phyloP scores from a whole-genome alignment of 805 yeast species.

The Wickerhamiella shivajii region DNA sequence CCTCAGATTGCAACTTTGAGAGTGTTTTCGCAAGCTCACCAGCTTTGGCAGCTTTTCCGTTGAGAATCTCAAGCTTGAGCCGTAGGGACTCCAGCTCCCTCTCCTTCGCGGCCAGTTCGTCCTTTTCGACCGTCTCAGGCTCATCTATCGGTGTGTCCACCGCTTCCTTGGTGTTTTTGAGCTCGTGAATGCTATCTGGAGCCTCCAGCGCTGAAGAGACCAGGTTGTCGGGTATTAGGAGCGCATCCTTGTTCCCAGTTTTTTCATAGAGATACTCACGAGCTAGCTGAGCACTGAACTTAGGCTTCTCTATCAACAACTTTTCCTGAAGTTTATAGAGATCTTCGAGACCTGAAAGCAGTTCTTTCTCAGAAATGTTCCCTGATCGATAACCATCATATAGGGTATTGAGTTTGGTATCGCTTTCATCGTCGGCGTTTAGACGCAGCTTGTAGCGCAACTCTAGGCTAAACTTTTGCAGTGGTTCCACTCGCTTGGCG shows the following conservation, averaged over 20 bases:
- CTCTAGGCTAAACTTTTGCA: not conserved
- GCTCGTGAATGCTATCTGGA: constrained; percentile 1
- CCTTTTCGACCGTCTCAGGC: not conserved
- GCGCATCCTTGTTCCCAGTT: not conserved
- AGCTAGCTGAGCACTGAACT: constrained; percentile 1
- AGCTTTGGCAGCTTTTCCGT: constrained; percentile 5
- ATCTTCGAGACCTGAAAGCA: constrained; percentile 1
- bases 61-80: constrained; percentile 5
- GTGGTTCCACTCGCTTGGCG: not conserved
- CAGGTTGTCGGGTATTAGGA: not conserved
- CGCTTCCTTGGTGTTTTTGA: not conserved
- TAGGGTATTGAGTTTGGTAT: not conserved
- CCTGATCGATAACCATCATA: constrained; percentile 8
- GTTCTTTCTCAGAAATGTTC: no score
- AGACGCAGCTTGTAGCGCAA: constrained; percentile 1
- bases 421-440: not conserved
- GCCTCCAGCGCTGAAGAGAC: constrained; percentile 5
- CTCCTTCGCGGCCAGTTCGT: not conserved
- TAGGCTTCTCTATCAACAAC: not conserved
- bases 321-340: not conserved
- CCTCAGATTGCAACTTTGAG: not conserved
- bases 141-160: not conserved
- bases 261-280: constrained; percentile 1
- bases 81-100: constrained; percentile 1
- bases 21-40: constrained; percentile 1